A percentile compares a stretch with the other conserved stretches of the same genome.
Evolutionary conservation across 257 asterid species (phyloP).

Genomic region (Solanum etuberosum): DNA sequence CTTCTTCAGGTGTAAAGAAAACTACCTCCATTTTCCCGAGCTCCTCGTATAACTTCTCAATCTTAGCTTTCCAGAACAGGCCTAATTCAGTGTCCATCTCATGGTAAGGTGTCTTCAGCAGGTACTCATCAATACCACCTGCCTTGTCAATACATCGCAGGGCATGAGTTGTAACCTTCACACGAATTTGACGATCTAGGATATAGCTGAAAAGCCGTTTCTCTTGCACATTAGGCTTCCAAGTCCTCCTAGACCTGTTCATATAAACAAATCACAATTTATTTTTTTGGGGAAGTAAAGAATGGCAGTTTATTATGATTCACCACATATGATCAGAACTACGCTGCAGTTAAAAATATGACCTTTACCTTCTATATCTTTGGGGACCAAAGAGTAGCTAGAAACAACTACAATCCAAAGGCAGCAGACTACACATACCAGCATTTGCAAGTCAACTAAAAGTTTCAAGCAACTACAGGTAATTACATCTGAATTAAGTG

Average conservation of each 20-base stretch:
- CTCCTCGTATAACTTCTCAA: conserved; percentile 78
- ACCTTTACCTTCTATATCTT: not conserved
- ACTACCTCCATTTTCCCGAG: conserved; percentile 84
- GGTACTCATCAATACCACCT: conserved; percentile 89
- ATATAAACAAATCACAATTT: not conserved
- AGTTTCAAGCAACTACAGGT: not conserved
- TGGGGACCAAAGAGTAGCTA: not conserved
- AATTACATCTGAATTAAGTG: not conserved
- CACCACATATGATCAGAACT: not conserved
- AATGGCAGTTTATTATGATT: not conserved
- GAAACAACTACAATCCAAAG: not conserved
- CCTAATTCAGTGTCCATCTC: conserved; percentile 91
- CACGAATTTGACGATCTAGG: conserved; percentile 72
- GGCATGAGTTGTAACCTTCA: conserved; percentile 85
- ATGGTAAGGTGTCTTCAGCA: conserved; percentile 82
- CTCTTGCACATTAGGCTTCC: conserved; percentile 92
- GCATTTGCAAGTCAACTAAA: not conserved
- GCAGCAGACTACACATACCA: not conserved
- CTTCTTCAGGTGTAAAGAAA: conserved; percentile 76
- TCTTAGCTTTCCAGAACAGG: conserved; percentile 80
- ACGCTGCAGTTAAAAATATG: not conserved
- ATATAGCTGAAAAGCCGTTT: conserved; percentile 90
- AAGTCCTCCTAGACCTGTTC: conserved; percentile 61
- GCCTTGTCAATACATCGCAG: conserved; percentile 96
- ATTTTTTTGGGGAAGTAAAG: not conserved